Base-by-base conservation (phyloP, 2,329 filamentous ascomycete genomes). In the Colletotrichum cuscutae region DNA sequence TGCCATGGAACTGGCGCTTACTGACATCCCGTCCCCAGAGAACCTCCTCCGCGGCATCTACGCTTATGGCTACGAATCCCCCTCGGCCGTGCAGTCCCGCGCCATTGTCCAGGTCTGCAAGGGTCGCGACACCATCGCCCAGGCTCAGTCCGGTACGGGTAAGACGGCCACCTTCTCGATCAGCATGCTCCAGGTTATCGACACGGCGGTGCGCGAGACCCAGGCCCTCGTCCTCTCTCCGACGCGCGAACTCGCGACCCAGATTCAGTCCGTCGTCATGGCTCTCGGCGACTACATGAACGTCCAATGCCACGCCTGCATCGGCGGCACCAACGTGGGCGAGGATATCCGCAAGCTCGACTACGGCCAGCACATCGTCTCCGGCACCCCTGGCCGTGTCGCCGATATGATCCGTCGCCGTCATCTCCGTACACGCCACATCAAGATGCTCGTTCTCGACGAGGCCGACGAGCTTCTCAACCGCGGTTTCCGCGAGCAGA, bases 271-370 rank as follows among this genome's bases (percentile, higher is more conserved):
- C 46, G 97, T 99, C 72, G 94, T 99, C 78, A 97, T 98, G 92
- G 97, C 97, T n/a, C 90, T 99, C n/a, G 97, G 97, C 76, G 97
- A 99, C 84, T 99, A 98, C 88, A 98, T 99, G 97, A 98, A 98
- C 81, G 95, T 99, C 4, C 95, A 99, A 85, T 99, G 97, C 86
- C 97, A 99, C 80, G 96, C 97, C 72, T 99, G 97, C 84, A 98
- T 99, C 79, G 97, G 97, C 77, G 97, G 97, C 73, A 99, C 97
- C 77, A 98, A 98, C 80, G 95, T 99, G 49, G 95, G 97, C 78
- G 97, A 98, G 82, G 97, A 99, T 81, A 99, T 99, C 78, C 93
- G 94, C 82, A 97, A 97, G 86, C 94, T 99, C 74, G 95, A 98
- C 82, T 97, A 98, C 79, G 97, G 97, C 75, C 97, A 98, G 83